A percentile compares a stretch with the other conserved stretches of the same genome.
These are phyloP conservation scores for Dacryopinax spathularia DNA, from an alignment of 768 basidiomycete species.

Conservation along the genomic window DNA sequence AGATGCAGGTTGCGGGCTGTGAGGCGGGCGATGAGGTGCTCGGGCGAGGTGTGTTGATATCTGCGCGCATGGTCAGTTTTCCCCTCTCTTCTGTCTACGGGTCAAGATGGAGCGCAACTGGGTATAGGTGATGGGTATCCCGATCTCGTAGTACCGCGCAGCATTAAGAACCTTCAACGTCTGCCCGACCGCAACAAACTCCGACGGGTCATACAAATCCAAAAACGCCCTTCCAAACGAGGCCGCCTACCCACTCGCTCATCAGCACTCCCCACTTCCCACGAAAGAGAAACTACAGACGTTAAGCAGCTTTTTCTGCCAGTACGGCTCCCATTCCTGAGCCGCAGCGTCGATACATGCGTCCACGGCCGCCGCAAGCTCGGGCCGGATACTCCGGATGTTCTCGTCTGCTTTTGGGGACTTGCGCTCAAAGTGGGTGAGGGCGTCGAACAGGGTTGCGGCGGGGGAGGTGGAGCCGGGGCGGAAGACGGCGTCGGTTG, in stretches of 20 bases:
- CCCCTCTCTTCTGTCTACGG: not conserved
- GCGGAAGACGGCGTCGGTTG: conserved; percentile 68
- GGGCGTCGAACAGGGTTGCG: conserved; percentile 84
- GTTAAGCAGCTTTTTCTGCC: conserved; percentile 76
- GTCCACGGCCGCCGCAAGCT: conserved; percentile 74
- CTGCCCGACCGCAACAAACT: conserved; percentile 86
- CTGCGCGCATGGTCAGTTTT: conserved; percentile 29
- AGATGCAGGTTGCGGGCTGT: conserved; percentile 81
- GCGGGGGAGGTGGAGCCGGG: conserved; percentile 87
- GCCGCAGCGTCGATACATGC: conserved; percentile 90
- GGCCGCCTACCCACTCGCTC: too few relatives aligned
- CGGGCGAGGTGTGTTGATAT: conserved; percentile 66
- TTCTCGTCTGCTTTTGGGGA: conserved; percentile 89
- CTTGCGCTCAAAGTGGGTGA: conserved; percentile 69
- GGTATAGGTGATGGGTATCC: conserved; percentile 80
- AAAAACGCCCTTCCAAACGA: conserved; percentile 90
- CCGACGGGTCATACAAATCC: conserved; percentile 81
- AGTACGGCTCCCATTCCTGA: conserved; percentile 76
- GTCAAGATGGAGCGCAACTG: conserved; percentile 42
- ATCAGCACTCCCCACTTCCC: too few relatives aligned
- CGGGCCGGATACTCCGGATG: conserved; percentile 74
- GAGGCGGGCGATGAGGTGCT: conserved; percentile 66
- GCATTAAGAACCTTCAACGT: conserved; percentile 88
- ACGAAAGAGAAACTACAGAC: conserved; percentile 33
- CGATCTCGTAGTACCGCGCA: conserved; percentile 79